Evolutionary conservation across 345 rosid genomes (phyloP), one percentile per base, ranked within the genome.

Genomic region (Hibiscus tridactylites): DNA sequence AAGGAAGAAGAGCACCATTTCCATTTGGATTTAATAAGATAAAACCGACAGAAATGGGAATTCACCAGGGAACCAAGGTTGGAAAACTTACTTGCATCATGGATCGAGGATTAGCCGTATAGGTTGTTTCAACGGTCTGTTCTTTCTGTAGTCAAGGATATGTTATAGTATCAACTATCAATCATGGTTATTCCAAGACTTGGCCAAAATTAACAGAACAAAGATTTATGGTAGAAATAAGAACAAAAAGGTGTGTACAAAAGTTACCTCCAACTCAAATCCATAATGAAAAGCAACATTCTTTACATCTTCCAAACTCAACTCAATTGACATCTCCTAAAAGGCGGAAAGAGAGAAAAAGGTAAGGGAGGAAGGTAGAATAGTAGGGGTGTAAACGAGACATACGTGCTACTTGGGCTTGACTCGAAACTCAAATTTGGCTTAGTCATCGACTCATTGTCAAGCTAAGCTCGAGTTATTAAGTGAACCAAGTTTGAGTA

Each of bases 221-320:
- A 46, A 26, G 46, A 9, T 9, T 57, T 57, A 57, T 3, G 61
- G 61, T 13, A 24, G 6, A n/a, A 19, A 73, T 61, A 73, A 21
- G 21, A 61, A 28, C 31, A 17, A 50, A 58, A 39, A 54, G 62
- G 58, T 15, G 3, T 0, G 10, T 24, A 31, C 9, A 19, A 13
- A 59, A 61, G 19, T 75, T 80, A 88, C 98, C 97, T 88, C 90
- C 24, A 89, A 71, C 81, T 81, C 79, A 70, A 95, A 90, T 65
- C 99, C 97, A 68, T 85, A 92, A 33, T 85, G 84, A 42, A 83
- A 75, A 73, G 97, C 97, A 80, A 86, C 90, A 67, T 76, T 85
- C 87, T 89, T 95, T 63, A 92, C 97, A 81, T 95, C 99, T 77
- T 92, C 97, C 85, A 92, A 83, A 76, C 99, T 92, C 74, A 92